These are phyloP conservation scores for Amphirosellinia nigrospora DNA, from an alignment of 495 filamentous ascomycete genomes.

Conservation along the genomic window DNA sequence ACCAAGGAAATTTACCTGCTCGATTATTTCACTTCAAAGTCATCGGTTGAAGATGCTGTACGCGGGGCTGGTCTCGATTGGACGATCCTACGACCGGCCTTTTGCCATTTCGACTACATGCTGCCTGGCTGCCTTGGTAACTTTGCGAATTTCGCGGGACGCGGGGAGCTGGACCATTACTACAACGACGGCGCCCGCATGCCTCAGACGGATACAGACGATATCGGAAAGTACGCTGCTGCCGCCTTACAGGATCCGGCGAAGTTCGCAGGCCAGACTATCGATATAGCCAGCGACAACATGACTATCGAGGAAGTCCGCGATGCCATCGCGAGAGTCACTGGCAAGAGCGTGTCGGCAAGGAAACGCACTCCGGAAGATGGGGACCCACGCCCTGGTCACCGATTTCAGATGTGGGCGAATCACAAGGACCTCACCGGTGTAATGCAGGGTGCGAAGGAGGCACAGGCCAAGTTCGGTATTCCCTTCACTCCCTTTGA, in stretches of 20 bases:
- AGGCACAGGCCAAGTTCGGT: constrained; percentile 31
- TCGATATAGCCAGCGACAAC: constrained; percentile 49
- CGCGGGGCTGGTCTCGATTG: constrained; percentile 48
- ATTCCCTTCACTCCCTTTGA: constrained; percentile 35
- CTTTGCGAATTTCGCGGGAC: constrained; percentile 29
- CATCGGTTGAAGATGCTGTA: constrained; percentile 43
- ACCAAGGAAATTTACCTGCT: neutral
- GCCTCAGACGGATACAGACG: constrained; percentile 51
- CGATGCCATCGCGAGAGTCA: constrained; percentile 33
- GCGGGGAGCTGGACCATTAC: constrained; percentile 38
- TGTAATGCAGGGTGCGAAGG: constrained; percentile 20
- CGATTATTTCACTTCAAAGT: constrained; percentile 35
- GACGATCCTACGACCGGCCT: constrained; percentile 52
- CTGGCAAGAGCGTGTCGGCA: constrained; percentile 26
- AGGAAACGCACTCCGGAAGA: constrained; percentile 13
- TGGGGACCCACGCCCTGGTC: neutral
- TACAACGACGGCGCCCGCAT: constrained; percentile 40
- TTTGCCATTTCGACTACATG: constrained; percentile 42
- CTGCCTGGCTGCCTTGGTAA: constrained; percentile 40
- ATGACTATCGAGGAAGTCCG: constrained; percentile 42
- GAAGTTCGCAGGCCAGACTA: constrained; percentile 45
- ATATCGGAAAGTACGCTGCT: constrained; percentile 53
- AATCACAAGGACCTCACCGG: neutral
- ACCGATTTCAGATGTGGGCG: constrained; percentile 5
- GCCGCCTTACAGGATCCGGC: constrained; percentile 48